Conservation (phyloP, 495 filamentous ascomycete species). For the Gamarada debralockiae region DNA sequence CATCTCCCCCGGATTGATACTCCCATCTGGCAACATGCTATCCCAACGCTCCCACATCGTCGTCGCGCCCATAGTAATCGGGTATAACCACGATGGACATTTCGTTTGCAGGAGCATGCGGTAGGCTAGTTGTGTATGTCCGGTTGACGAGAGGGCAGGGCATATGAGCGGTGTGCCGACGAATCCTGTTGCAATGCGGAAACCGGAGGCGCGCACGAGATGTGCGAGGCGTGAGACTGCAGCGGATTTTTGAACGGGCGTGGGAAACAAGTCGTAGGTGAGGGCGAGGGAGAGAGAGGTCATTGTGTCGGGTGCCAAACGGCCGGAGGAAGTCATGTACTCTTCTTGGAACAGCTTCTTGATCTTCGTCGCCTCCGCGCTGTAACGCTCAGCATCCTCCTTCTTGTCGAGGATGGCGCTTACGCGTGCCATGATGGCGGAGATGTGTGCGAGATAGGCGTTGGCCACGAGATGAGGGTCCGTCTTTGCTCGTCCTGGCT, state of each 20-base stretch:
- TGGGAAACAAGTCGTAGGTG: conserved; percentile 39
- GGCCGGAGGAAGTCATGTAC: conserved; percentile 36
- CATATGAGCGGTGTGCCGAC: conserved; percentile 48
- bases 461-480: conserved; percentile 42
- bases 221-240: conserved; percentile 29
- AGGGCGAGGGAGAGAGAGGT: conserved; percentile 42
- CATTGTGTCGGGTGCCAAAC: conserved; percentile 42
- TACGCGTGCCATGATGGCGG: conserved; percentile 25
- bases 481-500: conserved; percentile 36
- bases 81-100: conserved; percentile 49
- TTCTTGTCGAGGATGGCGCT: conserved; percentile 28
- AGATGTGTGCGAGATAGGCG: conserved; percentile 48
- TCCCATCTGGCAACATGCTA: conserved; percentile 44
- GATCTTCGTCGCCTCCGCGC: conserved; percentile 23
- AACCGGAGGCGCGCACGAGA: conserved; percentile 36
- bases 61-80: conserved; percentile 46
- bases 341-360: conserved; percentile 35
- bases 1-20: conserved; percentile 49
- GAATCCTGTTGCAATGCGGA: conserved; percentile 50
- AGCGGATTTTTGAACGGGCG: conserved; percentile 21
- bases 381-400: conserved; percentile 28
- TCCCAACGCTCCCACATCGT: conserved; percentile 56
- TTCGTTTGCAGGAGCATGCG: conserved; percentile 21
- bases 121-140: conserved; percentile 30
- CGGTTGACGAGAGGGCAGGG: conserved; percentile 36